A percentile compares a stretch with the other conserved stretches of the same genome.
Conservation (phyloP, 108 stramenopile genomes). For the Skeletonema costatum region DNA sequence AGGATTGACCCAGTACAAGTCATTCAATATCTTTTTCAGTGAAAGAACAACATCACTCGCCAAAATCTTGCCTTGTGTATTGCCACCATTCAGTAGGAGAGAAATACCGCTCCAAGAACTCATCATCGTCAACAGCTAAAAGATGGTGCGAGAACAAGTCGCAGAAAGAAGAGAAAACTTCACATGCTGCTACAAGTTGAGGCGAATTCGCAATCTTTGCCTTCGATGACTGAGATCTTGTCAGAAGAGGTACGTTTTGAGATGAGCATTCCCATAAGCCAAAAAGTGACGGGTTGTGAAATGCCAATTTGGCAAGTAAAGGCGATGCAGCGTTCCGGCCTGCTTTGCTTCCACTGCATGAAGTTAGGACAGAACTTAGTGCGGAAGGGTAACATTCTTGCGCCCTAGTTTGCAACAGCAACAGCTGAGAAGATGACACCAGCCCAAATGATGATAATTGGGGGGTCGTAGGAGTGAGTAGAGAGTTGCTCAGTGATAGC, state of each 20-base stretch:
- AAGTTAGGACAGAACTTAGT: conserved; percentile 50
- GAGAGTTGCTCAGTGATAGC: conserved; percentile 28
- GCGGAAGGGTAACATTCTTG: conserved; percentile 35
- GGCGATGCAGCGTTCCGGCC: conserved; percentile 54
- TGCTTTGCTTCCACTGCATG: conserved; percentile 55
- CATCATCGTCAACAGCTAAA: conserved; percentile 76
- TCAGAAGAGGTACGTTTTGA: conserved; percentile 4
- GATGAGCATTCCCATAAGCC: conserved; percentile 27
- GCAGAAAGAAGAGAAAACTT: conserved; percentile 63
- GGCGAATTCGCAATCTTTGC: neutral
- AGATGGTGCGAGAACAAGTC: conserved; percentile 77
- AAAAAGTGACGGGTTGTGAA: conserved; percentile 33
- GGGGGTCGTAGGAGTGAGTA: conserved; percentile 11
- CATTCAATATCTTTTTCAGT: conserved; percentile 52
- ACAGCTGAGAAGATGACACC: conserved; percentile 2
- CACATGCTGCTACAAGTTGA: conserved; percentile 18
- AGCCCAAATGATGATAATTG: conserved; percentile 4
- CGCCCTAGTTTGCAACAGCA: conserved; percentile 1
- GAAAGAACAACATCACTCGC: conserved; percentile 54
- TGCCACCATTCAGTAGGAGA: neutral
- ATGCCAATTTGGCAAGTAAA: conserved; percentile 58
- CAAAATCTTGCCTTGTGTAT: conserved; percentile 22
- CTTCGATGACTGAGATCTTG: conserved; percentile 6
- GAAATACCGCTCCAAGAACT: conserved; percentile 62
- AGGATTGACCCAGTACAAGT: conserved; percentile 76